phyloP scores from a whole-genome alignment of 2,329 filamentous ascomycete genomes.

The Hypocrella siamensis region DNA sequence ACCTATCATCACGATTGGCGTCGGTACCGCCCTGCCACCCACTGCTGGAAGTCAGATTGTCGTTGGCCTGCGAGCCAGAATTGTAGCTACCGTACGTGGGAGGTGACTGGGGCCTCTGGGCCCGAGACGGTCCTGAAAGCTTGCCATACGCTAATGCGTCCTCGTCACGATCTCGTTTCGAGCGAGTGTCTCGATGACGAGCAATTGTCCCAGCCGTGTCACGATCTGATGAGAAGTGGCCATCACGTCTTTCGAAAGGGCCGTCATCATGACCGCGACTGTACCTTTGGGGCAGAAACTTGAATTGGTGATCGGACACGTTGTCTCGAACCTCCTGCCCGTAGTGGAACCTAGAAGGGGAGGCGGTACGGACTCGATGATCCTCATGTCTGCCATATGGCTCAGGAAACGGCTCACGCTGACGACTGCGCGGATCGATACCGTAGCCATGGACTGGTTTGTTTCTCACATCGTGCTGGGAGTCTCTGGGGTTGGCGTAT shows the following conservation, averaged over 20 bases:
- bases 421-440: neutral
- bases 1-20: conserved; percentile 1
- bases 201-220: conserved; percentile 12
- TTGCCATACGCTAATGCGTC: conserved; percentile 37
- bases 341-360: conserved; percentile 7
- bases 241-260: conserved; percentile 2
- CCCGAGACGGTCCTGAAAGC: conserved; percentile 10
- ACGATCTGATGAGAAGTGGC: conserved; percentile 5
- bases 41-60: conserved; percentile 10
- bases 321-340: conserved; percentile 5
- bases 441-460: conserved; percentile 3
- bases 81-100: conserved; percentile 14
- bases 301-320: conserved; percentile 21
- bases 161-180: conserved; percentile 15
- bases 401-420: neutral
- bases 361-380: conserved; percentile 6
- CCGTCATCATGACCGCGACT: conserved; percentile 17
- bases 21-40: no score
- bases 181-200: conserved; percentile 2
- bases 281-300: conserved; percentile 33
- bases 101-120: conserved; percentile 7
- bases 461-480: conserved; percentile 5
- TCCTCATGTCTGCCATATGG: conserved; percentile 5
- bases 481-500: conserved; percentile 11
- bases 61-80: conserved; percentile 6